Conservation (phyloP, 805 yeast genomes). For the Phaffomyces thermotolerans region DNA sequence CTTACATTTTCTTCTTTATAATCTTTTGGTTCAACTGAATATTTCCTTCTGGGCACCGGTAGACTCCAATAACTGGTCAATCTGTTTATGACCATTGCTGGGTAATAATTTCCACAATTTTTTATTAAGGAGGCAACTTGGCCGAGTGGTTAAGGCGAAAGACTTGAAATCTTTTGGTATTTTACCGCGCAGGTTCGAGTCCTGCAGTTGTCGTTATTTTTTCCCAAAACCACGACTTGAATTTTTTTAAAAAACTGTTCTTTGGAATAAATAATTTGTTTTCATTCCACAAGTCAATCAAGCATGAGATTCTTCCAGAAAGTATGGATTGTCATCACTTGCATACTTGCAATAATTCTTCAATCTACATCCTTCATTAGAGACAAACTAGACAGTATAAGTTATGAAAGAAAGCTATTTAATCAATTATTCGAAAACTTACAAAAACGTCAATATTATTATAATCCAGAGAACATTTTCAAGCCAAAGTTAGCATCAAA, state of each 20-base stretch:
- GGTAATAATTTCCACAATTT: too few relatives aligned
- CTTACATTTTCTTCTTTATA: too few relatives aligned
- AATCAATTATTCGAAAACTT: constrained; percentile 21
- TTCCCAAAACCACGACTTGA: too few relatives aligned
- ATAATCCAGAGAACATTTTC: constrained; percentile 16
- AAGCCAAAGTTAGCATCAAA: constrained; percentile 32
- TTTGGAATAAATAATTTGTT: not conserved
- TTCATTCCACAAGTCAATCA: not conserved
- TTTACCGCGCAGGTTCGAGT: constrained; percentile 13
- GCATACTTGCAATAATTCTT: constrained; percentile 14
- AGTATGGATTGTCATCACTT: constrained; percentile 22
- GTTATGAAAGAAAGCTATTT: constrained; percentile 10
- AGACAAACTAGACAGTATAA: constrained; percentile 17
- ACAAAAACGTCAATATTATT: constrained; percentile 9
- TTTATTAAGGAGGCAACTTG: constrained; percentile 5
- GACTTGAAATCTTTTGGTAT: constrained; percentile 12
- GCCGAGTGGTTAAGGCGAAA: constrained; percentile 14
- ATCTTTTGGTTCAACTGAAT: too few relatives aligned
- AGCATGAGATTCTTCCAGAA: constrained; percentile 21
- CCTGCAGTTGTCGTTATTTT: constrained; percentile 10
- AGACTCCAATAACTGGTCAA: too few relatives aligned
- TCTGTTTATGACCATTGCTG: too few relatives aligned
- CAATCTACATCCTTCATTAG: constrained; percentile 17
- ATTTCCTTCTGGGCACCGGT: too few relatives aligned
- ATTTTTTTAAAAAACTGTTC: too few relatives aligned